These are phyloP conservation scores for Sonneratia caseolaris DNA, from an alignment of 345 rosid genomes.

Conservation along the genomic window DNA sequence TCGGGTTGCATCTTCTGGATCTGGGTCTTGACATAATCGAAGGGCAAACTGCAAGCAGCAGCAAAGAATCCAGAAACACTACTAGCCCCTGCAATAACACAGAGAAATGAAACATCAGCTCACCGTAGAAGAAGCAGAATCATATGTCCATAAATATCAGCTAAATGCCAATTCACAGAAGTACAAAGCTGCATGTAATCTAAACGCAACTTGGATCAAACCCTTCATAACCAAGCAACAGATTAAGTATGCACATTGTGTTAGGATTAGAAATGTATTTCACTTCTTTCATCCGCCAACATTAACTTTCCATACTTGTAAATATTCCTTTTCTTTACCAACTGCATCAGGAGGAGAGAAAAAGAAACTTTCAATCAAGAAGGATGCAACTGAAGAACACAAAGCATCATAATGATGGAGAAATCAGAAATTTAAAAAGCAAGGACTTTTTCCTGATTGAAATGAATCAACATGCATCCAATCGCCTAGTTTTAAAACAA, in stretches of 20 bases:
- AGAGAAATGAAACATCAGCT: slow-evolving; percentile 3
- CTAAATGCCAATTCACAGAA: background rate
- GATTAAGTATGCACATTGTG: too few relatives aligned
- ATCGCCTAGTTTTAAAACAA: background rate
- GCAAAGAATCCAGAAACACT: slow-evolving; percentile 85
- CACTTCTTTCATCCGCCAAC: too few relatives aligned
- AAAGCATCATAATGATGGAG: too few relatives aligned
- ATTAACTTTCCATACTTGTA: too few relatives aligned
- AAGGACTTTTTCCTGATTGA: too few relatives aligned
- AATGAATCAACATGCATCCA: background rate
- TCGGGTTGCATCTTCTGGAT: slow-evolving; percentile 99
- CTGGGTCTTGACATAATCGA: slow-evolving; percentile 96
- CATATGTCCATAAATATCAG: background rate
- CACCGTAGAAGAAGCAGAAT: background rate
- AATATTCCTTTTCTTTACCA: too few relatives aligned
- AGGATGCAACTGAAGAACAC: too few relatives aligned
- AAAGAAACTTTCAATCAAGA: too few relatives aligned
- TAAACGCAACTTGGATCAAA: background rate
- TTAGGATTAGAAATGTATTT: too few relatives aligned
- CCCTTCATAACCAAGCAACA: background rate
- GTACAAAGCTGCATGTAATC: background rate
- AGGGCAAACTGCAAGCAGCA: slow-evolving; percentile 93
- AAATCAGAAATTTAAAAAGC: too few relatives aligned
- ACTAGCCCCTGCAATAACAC: slow-evolving; percentile 67
- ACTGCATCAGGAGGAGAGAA: too few relatives aligned